These are phyloP conservation scores for Chlorella sorokiniana DNA, from an alignment of 139 green algal species.

Conservation along the genomic window DNA sequence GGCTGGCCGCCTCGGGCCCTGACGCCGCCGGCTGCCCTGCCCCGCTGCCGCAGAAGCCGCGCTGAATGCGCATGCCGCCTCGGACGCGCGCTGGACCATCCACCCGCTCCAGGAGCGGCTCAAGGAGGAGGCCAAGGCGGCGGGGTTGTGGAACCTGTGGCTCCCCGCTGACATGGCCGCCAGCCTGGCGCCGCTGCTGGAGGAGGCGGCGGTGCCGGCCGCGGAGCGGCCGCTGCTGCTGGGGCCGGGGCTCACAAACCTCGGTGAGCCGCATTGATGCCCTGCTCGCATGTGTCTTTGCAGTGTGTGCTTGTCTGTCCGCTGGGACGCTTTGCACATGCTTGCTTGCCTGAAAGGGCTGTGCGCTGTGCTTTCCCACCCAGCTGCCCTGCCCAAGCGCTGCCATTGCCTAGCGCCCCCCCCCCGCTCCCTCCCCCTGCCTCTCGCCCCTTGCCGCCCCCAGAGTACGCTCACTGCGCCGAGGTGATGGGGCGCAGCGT, in stretches of 20 bases:
- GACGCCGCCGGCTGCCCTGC: neutral
- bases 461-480: conserved; percentile 90
- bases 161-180: conserved; percentile 70
- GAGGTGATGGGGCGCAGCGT: conserved; percentile 62
- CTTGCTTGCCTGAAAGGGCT: too few species aligned
- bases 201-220: neutral
- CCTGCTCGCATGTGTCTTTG: neutral
- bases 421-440: neutral
- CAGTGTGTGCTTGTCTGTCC: neutral
- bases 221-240: conserved; percentile 52
- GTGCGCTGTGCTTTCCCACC: too few species aligned
- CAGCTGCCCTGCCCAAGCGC: too few species aligned
- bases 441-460: neutral
- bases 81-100: conserved; percentile 70
- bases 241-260: conserved; percentile 85
- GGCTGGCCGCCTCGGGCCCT: neutral
- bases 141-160: conserved; percentile 98
- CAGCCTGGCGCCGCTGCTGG: conserved; percentile 37
- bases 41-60: conserved; percentile 28
- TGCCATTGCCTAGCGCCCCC: neutral
- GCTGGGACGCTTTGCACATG: too few species aligned
- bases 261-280: conserved; percentile 43
- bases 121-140: conserved; percentile 72
- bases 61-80: conserved; percentile 61
- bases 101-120: conserved; percentile 84